Percentiles rank a stretch among this genome's conserved stretches.
Evolutionary conservation across 495 filamentous ascomycete species (phyloP).

Genomic region (Achaetomiella virescens): DNA sequence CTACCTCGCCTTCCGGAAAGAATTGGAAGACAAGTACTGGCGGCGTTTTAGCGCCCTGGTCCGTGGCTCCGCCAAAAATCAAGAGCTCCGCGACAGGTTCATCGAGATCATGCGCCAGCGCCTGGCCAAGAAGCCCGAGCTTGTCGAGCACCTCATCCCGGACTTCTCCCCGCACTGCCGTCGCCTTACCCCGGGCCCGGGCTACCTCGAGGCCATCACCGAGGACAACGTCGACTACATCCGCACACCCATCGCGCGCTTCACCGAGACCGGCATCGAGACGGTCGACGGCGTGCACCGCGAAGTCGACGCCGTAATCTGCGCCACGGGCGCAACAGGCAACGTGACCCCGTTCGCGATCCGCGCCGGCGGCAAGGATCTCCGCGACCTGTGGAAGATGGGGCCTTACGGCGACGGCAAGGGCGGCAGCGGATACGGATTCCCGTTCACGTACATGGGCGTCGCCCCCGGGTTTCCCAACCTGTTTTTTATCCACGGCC

Average conservation of each 20-base stretch:
- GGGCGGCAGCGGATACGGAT: no score
- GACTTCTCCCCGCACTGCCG: conserved; percentile 55
- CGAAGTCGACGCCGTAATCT: conserved; percentile 47
- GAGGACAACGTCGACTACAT: conserved; percentile 52
- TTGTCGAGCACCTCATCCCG: conserved; percentile 39
- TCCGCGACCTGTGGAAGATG: no score
- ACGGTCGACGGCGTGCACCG: conserved; percentile 38
- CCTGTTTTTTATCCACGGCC: no score
- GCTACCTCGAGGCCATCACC: conserved; percentile 54
- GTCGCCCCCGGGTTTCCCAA: no score
- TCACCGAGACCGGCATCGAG: conserved; percentile 46
- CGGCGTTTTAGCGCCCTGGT: neutral
- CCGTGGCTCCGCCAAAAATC: conserved; percentile 18
- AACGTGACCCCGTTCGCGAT: conserved; percentile 16
- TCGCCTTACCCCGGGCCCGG: conserved; percentile 54
- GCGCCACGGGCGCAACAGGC: conserved; percentile 49
- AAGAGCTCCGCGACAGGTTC: conserved; percentile 5
- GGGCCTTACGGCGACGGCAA: no score
- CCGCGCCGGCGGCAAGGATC: conserved; percentile 3
- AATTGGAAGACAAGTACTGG: conserved; percentile 11
- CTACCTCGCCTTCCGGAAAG: conserved; percentile 21
- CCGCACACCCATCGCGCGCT: conserved; percentile 38
- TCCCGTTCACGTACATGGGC: no score
- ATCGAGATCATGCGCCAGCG: conserved; percentile 26
- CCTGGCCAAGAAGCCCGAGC: conserved; percentile 25